Conservation (phyloP, 1,284 basidiomycete species). For the Sparassis latifolia region DNA sequence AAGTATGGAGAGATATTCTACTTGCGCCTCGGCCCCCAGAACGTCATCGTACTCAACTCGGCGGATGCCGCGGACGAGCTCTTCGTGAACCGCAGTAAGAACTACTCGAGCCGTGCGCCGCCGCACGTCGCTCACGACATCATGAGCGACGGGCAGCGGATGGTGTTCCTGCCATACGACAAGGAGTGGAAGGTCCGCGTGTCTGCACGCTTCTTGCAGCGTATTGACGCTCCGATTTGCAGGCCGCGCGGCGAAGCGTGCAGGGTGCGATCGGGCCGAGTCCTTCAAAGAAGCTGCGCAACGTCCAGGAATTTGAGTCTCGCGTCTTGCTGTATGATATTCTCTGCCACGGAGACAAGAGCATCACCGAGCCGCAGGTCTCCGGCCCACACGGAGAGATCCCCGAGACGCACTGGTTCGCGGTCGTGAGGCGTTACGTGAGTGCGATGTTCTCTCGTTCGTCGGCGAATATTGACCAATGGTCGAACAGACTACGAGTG, state of each 20-base stretch:
- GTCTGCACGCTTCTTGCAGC: neutral
- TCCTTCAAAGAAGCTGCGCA: slow-evolving; percentile 18
- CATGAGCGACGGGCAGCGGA: slow-evolving; percentile 24
- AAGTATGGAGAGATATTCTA: slow-evolving; percentile 24
- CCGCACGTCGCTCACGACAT: slow-evolving; percentile 26
- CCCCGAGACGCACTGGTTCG: slow-evolving; percentile 25
- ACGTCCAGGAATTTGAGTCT: slow-evolving; percentile 21
- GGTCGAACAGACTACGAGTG: slow-evolving; percentile 2
- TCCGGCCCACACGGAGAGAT: slow-evolving; percentile 10
- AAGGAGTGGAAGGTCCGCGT: slow-evolving; percentile 24
- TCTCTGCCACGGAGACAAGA: slow-evolving; percentile 2
- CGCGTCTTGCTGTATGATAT: slow-evolving; percentile 19
- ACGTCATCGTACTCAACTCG: slow-evolving; percentile 28
- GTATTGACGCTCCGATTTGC: neutral
- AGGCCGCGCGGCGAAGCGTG: slow-evolving; percentile 17
- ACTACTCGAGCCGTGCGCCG: slow-evolving; percentile 19
- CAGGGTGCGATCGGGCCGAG: slow-evolving; percentile 19
- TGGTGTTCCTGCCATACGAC: slow-evolving; percentile 24
- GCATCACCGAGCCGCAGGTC: neutral
- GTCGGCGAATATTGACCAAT: neutral
- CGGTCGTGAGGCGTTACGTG: slow-evolving; percentile 22
- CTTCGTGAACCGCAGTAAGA: slow-evolving; percentile 24
- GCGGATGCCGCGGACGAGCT: slow-evolving; percentile 26
- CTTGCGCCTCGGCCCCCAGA: slow-evolving; percentile 21
- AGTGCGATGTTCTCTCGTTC: neutral